Percentiles rank a stretch among this genome's conserved stretches.
Evolutionary conservation across 805 yeast genomes (phyloP).

Genomic region (Kockiozyma suomiensis): DNA sequence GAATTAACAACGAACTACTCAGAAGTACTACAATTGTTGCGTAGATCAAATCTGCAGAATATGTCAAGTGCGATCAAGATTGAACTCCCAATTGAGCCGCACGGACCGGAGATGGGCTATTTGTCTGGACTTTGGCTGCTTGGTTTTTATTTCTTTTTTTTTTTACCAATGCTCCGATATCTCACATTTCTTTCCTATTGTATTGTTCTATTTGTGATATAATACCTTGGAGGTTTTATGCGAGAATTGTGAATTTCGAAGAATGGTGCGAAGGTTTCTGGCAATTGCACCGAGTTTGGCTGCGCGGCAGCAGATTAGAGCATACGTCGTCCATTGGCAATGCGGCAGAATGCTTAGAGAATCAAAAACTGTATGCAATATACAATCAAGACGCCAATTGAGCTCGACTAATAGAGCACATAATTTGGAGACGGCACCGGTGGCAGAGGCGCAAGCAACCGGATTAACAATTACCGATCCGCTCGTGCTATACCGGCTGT

Average conservation of each 20-base stretch:
- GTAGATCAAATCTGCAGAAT: too few relatives aligned
- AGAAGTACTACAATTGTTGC: too few relatives aligned
- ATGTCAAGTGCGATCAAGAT: not conserved
- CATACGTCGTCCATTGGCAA: not conserved
- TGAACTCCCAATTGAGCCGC: conserved; percentile 12
- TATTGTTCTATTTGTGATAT: not conserved
- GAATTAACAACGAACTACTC: too few relatives aligned
- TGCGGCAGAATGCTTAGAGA: not conserved
- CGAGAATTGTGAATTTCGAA: not conserved
- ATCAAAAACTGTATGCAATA: too few relatives aligned
- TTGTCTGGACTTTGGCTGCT: too few relatives aligned
- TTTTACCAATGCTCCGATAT: too few relatives aligned
- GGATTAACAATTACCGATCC: conserved; percentile 63
- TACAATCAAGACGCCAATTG: not conserved
- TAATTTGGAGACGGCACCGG: not conserved
- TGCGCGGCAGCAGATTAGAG: not conserved
- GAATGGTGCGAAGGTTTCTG: not conserved
- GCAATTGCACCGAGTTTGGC: not conserved
- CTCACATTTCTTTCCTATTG: too few relatives aligned
- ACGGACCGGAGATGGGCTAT: too few relatives aligned
- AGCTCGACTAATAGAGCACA: not conserved
- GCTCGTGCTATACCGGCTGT: conserved; percentile 55
- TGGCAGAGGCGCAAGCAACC: not conserved
- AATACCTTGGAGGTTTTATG: not conserved
- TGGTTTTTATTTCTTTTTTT: too few relatives aligned